Evolutionary conservation across 2,329 filamentous ascomycete genomes (phyloP).

Genomic region (Xylaria sp.): DNA sequence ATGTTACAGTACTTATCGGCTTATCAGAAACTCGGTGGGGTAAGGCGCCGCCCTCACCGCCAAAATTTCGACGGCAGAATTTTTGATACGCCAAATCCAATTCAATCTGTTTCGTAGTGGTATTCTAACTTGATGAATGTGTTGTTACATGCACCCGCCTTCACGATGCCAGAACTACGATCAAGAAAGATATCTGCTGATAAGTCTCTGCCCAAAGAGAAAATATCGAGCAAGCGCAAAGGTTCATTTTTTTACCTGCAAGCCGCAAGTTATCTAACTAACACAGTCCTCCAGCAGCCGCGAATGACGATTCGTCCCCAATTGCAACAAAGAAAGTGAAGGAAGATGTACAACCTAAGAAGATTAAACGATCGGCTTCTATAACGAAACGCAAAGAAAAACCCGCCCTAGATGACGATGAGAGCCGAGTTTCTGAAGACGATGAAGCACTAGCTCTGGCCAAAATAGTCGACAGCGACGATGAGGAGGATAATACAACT

Average conservation of each 20-base stretch:
- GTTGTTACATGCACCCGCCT: conserved; percentile 6
- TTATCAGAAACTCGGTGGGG: conserved; percentile 27
- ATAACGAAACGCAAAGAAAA: conserved; percentile 46
- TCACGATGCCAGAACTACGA: conserved; percentile 58
- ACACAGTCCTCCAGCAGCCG: conserved; percentile 43
- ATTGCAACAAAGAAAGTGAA: conserved; percentile 40
- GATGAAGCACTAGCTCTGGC: conserved; percentile 59
- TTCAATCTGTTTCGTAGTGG: conserved; percentile 23
- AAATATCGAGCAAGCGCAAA: conserved; percentile 51
- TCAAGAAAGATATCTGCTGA: conserved; percentile 50
- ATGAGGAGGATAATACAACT: conserved; percentile 50
- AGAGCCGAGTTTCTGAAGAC: conserved; percentile 42
- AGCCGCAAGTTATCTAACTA: conserved; percentile 4
- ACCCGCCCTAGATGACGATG: conserved; percentile 49
- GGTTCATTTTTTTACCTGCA: conserved; percentile 43
- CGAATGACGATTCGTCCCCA: conserved; percentile 58
- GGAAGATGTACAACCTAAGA: conserved; percentile 38
- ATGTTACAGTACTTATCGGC: conserved; percentile 17
- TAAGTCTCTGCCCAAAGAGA: conserved; percentile 52
- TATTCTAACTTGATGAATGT: not conserved
- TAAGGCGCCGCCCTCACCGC: conserved; percentile 41
- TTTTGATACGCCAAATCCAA: conserved; percentile 27
- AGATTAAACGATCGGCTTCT: conserved; percentile 40
- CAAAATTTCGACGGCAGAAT: conserved; percentile 48
- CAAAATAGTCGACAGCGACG: conserved; percentile 58